Evolutionary conservation across 345 rosid species (phyloP), one percentile per base, ranked within the genome.

Genomic region (Heritiera littoralis): DNA sequence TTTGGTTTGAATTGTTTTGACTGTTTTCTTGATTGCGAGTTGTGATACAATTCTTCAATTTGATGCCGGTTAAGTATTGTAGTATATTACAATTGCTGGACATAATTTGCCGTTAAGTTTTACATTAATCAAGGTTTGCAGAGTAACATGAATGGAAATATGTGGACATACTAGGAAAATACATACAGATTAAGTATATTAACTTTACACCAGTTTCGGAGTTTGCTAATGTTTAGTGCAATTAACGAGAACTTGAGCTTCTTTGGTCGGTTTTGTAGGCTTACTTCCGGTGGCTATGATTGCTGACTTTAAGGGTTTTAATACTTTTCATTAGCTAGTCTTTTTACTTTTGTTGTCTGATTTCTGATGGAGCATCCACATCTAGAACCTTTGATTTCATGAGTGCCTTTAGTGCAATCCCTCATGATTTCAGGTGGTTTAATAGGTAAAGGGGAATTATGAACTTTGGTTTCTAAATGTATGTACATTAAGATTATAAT

Each of bases 1-100:
- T 66, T 38, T 43, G 52, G 32, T 63, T 73, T 64, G 68, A 55
- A 51, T 79, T 73, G 65, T 52, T 41, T 43, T 66, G 28, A 17
- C 9, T 23, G 79, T 18, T 15, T 48, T 61, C 55, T 23, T 2
- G 38, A 35, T 35, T 35, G 38, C n/a, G 38, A 35, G 38, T 35
- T 35, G 38, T 1, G 20, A 18, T 9, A 35, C 18, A 74, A 40
- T 74, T 59, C 9, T 17, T 74, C 66, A 56, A 13, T 74, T 74
- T 10, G 51, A 67, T 45, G 13, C 9, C 15, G 6, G 74, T 48
- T 70, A 28, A 12, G 48, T 48, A 70, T 58, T 58, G 63, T 30
- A 49, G 23, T 43, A 49, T 35, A 35, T 35, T 35, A 35, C 13
- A 7, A 14, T 70, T 45, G 74, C 55, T 46, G 58, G 11, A 69